Evolutionary conservation across 225 moss, liverwort and hornwort genomes (phyloP), one percentile per base, ranked within the genome.

Genomic region (Pseudoscleropodium purum): DNA sequence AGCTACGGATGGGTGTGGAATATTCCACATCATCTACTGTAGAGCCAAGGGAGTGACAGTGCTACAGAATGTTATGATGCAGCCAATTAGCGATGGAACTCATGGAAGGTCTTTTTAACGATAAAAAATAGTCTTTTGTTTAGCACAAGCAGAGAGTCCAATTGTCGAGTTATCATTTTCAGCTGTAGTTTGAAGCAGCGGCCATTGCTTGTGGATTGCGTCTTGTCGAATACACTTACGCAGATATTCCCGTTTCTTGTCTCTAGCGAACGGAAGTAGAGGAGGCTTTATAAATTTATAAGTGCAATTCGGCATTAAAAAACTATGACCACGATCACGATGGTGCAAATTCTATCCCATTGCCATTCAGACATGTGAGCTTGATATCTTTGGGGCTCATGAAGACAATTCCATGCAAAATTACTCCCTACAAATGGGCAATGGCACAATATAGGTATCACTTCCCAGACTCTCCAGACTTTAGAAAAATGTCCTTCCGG

Each of bases 71-170:
- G 47, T 47, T 75, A 75, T 75, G 47, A 75, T 91, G 88, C 85
- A 75, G 66, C 91, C 88, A 91, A 91, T 91, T 81, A 88, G 17
- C 59, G 85, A 81, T 66, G 74, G 66, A 85, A 43, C 45, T 74
- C 74, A 45, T 74, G 74, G 45, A 45, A 51, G 66, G 18, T 60
- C 59, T 59, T 10, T 59, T 4, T 11, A 24, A 23, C 24, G 24
- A 59, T 2, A 11, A 7, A 64, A 57, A 25, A 57, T 17, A n/a
- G 17, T 56, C 57, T 79, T 78, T n/a, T 85, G 39, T 73, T 85
- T 73, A 34, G 57, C 59, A 43, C 33, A 57, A 65, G 41, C 31
- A 9, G 57, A 33, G 73, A 45, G 43, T 43, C 27, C 54, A 34
- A 33, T 36, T 34, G 61, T 74, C 9, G 61, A 74, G 43, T 24